These are phyloP conservation scores for Ustilago sp. DNA, from an alignment of 1,284 basidiomycete species.

Conservation along the genomic window DNA sequence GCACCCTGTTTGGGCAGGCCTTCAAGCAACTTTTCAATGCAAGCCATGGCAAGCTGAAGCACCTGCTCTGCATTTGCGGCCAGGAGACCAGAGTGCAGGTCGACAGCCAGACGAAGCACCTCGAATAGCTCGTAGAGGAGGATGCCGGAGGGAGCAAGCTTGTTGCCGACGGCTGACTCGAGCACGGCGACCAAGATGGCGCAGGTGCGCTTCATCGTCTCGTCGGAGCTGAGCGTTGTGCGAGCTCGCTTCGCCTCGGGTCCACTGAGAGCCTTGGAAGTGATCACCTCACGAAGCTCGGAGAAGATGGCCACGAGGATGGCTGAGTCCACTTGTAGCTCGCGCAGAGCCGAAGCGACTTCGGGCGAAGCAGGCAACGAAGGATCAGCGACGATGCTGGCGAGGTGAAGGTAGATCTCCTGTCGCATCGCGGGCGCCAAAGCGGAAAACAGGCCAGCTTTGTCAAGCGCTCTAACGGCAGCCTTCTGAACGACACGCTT, in stretches of 20 bases:
- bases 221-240: constrained; percentile 42
- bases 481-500: constrained; percentile 42
- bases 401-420: constrained; percentile 74
- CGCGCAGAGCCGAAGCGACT: constrained; percentile 43
- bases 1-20: constrained; percentile 69
- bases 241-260: constrained; percentile 57
- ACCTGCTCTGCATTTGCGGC: constrained; percentile 85
- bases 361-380: constrained; percentile 39
- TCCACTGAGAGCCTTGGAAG: constrained; percentile 72
- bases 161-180: constrained; percentile 78
- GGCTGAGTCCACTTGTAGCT: constrained; percentile 64
- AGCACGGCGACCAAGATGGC: constrained; percentile 72
- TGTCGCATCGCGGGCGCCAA: constrained; percentile 74
- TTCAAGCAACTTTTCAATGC: constrained; percentile 76
- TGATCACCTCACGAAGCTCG: constrained; percentile 72
- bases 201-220: constrained; percentile 45
- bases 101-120: constrained; percentile 78
- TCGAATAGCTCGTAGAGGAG: constrained; percentile 82
- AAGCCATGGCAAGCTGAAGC: constrained; percentile 83
- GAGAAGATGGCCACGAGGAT: constrained; percentile 77
- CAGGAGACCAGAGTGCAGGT: constrained; percentile 71
- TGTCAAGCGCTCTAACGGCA: constrained; percentile 71
- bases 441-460: constrained; percentile 73
- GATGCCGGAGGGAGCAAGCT: constrained; percentile 78
- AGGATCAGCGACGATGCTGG: constrained; percentile 52